Base-by-base conservation (phyloP, 2,329 filamentous ascomycete species). In the Trichoderma sp. region DNA sequence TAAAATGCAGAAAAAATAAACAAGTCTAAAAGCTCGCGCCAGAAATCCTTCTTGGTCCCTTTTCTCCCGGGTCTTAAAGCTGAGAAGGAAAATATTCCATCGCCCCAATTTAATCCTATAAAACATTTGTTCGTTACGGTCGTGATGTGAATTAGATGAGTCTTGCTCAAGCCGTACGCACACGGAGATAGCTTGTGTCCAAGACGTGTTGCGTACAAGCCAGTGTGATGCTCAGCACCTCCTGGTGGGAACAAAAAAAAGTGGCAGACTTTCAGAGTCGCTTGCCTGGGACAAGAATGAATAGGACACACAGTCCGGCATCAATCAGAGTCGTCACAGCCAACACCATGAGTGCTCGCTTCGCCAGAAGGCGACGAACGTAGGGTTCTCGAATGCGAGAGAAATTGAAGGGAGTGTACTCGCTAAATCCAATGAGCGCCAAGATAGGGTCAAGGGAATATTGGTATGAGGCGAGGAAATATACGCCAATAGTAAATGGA, bases 381-480 rank as follows among this genome's bases (percentile, higher is more conserved):
- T 96, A 99, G 0, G 94, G 93, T 82, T 99, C 96, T 70, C 93
- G 90, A 74, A 98, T 93, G 53, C 90, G 88, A 28, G 93, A 92
- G 84, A 97, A 98, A 81, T 91, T 93, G 86, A 98, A 95, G 65
- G 97, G 94, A 0, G 95, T 98, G 83, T 98, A 98, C 84, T 99
- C 97, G 84, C 95, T 98, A 81, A 91, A 92, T 43, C 95, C 95
- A n/a, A 93, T 81, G 23, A 98, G 87, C 5, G 94, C 96, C 81
- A 98, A 90, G 74, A 97, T 85, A 0, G 97, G 95, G 78, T 99
- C 96, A 66, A 99, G 89, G 74, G 94, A 94, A 83, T 98, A 99
- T 81, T 98, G 95, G 78, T 98, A 97, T 3, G 95, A 96, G 32
- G 92, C 89, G 39, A 97, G 88, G 77, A 92, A 90, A 82, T 99